A percentile compares a stretch with the other conserved stretches of the same genome.
Evolutionary conservation across 2,329 filamentous ascomycete species (phyloP).

Genomic region (Exophiala xenobiotica): DNA sequence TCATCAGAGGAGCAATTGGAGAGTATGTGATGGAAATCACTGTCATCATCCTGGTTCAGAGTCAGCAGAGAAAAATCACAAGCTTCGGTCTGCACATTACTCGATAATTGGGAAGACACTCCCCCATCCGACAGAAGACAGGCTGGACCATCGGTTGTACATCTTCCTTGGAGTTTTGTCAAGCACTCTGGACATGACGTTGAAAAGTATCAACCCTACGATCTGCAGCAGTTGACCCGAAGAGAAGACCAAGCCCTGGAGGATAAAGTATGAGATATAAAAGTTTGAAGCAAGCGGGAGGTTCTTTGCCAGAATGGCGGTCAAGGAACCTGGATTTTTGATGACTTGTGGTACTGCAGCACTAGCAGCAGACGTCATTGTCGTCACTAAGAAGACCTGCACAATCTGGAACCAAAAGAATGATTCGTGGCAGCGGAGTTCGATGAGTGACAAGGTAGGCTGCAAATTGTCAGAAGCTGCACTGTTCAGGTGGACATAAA

Average conservation of each 20-base stretch:
- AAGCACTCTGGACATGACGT: constrained; percentile 70
- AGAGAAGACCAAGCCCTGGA: constrained; percentile 82
- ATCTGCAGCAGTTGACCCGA: constrained; percentile 73
- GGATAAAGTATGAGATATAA: constrained; percentile 90
- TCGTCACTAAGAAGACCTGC: constrained; percentile 87
- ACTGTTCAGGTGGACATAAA: no score
- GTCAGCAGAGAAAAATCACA: not conserved
- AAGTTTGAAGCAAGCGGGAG: constrained; percentile 88
- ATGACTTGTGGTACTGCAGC: constrained; percentile 65
- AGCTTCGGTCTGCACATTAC: constrained; percentile 49
- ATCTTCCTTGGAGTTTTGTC: constrained; percentile 76
- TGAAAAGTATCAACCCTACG: constrained; percentile 69
- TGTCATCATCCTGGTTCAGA: constrained; percentile 16
- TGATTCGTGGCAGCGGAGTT: constrained; percentile 84
- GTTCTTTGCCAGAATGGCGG: constrained; percentile 66
- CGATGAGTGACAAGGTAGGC: constrained; percentile 74
- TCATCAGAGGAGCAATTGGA: constrained; percentile 79
- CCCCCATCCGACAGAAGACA: constrained; percentile 78
- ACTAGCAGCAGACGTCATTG: constrained; percentile 76
- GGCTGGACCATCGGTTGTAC: constrained; percentile 72
- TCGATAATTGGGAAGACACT: constrained; percentile 78
- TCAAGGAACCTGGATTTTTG: constrained; percentile 60
- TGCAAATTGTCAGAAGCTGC: constrained; percentile 46
- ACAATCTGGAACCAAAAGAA: constrained; percentile 78
- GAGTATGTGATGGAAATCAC: constrained; percentile 74